These are phyloP conservation scores for Pseudonitzschia multistriata DNA, from an alignment of 108 stramenopile genomes.

Conservation along the genomic window DNA sequence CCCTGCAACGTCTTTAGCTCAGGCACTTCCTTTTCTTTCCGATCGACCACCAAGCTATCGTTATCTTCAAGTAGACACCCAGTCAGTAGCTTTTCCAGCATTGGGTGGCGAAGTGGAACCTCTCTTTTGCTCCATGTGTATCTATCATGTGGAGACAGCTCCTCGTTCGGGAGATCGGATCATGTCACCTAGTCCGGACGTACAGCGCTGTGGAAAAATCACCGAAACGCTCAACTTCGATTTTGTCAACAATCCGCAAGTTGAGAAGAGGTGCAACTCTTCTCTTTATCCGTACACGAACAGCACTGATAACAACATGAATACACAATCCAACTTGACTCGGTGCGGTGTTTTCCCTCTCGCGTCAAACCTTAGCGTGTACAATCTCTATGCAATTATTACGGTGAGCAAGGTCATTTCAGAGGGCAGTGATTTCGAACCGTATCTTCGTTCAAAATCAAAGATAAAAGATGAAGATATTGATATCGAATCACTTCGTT, in stretches of 20 bases:
- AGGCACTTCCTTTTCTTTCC: conserved; percentile 75
- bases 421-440: conserved; percentile 60
- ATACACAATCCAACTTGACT: conserved; percentile 35
- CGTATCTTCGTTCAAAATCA: conserved; percentile 23
- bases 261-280: conserved; percentile 54
- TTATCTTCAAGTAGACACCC: conserved; percentile 85
- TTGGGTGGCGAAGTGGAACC: conserved; percentile 85
- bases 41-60: conserved; percentile 78
- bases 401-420: conserved; percentile 78
- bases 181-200: conserved; percentile 51
- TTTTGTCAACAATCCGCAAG: conserved; percentile 64
- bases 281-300: conserved; percentile 67
- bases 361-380: conserved; percentile 66
- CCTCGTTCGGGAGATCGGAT: conserved; percentile 28
- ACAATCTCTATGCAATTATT: conserved; percentile 79
- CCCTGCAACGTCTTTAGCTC: conserved; percentile 68
- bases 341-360: conserved; percentile 86
- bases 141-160: conserved; percentile 82
- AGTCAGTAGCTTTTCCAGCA: conserved; percentile 81
- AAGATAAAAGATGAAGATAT: conserved; percentile 21
- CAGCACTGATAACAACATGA: background rate
- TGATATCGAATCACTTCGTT: conserved; percentile 59
- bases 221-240: conserved; percentile 84
- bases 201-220: conserved; percentile 68
- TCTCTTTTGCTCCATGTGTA: conserved; percentile 79